Base-by-base conservation (phyloP, 2,329 filamentous ascomycete genomes). In the Fusarium annulatum region DNA sequence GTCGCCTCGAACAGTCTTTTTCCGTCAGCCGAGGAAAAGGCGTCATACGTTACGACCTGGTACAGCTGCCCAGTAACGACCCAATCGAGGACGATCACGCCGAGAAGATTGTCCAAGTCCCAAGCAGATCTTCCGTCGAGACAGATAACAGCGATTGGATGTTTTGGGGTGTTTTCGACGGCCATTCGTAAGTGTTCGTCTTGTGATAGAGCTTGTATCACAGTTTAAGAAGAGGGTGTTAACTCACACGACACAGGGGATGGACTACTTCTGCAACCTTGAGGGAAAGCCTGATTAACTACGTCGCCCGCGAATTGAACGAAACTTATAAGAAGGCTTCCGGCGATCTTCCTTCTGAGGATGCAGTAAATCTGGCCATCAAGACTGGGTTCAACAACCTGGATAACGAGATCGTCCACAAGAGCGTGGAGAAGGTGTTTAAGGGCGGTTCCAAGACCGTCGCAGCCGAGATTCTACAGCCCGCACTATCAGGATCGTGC, bases 151-250 rank as follows among this genome's bases (percentile, higher is more conserved):
- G 89, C 70, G 97, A 99, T 83, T 99, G 96, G 96, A 98, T 98
- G 95, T 99, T 99, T 82, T 99, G 97, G 96, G 96, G 95, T 65
- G 95, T 99, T 23, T 99, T 98, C 82, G 96, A 99, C 80, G 96
- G 96, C 1, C 96, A 99, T 83, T 94, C 94, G 94, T 96, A 85
- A 83, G 89, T 88, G 38, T 16, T 48, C 26, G 39, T 67, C 23
- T 30, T 46, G 28, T 34, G 28, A 60, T 58, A 30, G 33, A 46
- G 19, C 33, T 53, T 60, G 39, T 28, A 23, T 41, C 43, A 49
- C 19, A 36, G 16, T 21, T 23, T 34, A 42, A 42, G 36, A 52
- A 16, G 23, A 21, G 38, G 33, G 21, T 36, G 6, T 42, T 58
- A 43, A 67, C 65, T 76, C 36, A 77, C 48, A 43, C 64, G 52